Conservation (phyloP, 768 basidiomycete genomes). For the Lactarius evosmus region DNA sequence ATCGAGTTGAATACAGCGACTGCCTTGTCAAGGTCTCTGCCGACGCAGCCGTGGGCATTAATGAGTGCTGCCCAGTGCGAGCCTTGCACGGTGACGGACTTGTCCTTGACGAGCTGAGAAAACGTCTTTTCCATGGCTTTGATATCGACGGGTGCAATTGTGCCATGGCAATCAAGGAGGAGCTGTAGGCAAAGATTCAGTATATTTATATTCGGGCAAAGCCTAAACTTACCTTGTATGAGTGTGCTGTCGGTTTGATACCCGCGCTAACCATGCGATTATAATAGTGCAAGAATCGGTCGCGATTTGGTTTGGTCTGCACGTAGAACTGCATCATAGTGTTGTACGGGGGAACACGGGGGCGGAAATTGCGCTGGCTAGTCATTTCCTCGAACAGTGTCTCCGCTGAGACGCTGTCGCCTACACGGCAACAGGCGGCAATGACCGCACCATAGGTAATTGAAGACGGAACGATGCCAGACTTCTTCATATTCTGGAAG, state of each 20-base stretch:
- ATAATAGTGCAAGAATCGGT: constrained; percentile 72
- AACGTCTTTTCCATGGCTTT: constrained; percentile 70
- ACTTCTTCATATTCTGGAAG: constrained; percentile 82
- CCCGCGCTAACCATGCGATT: constrained; percentile 55
- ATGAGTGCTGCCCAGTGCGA: constrained; percentile 83
- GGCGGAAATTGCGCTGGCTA: constrained; percentile 65
- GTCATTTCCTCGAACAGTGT: constrained; percentile 85
- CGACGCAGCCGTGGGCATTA: constrained; percentile 80
- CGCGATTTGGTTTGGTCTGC: constrained; percentile 83
- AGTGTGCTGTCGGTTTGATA: constrained; percentile 80
- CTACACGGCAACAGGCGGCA: constrained; percentile 89
- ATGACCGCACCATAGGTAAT: constrained; percentile 97
- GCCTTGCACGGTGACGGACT: constrained; percentile 48
- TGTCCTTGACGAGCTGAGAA: constrained; percentile 48
- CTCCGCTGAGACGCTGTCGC: constrained; percentile 80
- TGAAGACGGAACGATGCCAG: constrained; percentile 60
- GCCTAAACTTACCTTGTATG: constrained; percentile 74
- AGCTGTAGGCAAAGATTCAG: constrained; percentile 46
- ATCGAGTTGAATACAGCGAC: constrained; percentile 76
- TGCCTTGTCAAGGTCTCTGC: constrained; percentile 74
- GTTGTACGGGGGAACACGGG: constrained; percentile 93
- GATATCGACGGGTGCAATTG: constrained; percentile 78
- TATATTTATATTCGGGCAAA: constrained; percentile 9
- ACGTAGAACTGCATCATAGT: constrained; percentile 98
- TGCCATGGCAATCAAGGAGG: constrained; percentile 84